Evolutionary conservation across 257 asterid genomes (phyloP).

Genomic region (Solanum sejunctum): DNA sequence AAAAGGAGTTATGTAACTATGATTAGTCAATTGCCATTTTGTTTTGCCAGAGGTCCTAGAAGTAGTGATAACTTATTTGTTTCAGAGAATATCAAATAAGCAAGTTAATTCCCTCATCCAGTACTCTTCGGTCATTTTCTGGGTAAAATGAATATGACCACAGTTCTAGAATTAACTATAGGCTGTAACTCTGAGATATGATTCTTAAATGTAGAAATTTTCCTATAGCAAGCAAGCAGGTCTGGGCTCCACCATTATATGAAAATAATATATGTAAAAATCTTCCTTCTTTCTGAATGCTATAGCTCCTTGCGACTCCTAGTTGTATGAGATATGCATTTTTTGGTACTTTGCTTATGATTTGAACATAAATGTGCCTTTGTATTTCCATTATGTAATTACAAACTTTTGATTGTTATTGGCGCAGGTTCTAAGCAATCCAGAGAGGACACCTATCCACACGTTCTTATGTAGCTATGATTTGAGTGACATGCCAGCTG

Average conservation of each 20-base stretch:
- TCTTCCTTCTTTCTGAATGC: background rate
- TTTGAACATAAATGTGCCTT: background rate
- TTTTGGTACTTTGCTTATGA: background rate
- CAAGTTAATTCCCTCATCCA: background rate
- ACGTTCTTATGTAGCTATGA: constrained; percentile 85
- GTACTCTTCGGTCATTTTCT: background rate
- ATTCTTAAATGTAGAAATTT: background rate
- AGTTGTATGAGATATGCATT: background rate
- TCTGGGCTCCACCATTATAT: background rate
- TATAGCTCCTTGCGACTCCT: background rate
- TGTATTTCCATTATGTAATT: background rate
- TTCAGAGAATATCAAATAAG: background rate
- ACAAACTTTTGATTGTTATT: background rate
- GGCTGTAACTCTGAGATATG: background rate
- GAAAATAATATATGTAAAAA: background rate
- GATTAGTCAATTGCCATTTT: background rate
- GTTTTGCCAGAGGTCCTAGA: background rate
- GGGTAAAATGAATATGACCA: background rate
- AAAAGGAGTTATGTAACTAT: background rate
- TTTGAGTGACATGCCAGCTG: constrained; percentile 91
- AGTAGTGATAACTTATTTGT: background rate
- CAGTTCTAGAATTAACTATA: background rate
- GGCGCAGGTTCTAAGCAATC: constrained; percentile 80
- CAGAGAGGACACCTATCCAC: constrained; percentile 86
- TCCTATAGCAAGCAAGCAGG: background rate